A percentile compares a stretch with the other conserved stretches of the same genome.
phyloP scores from a whole-genome alignment of 164 flowering plant genomes.

The Macadamia tetraphylla region DNA sequence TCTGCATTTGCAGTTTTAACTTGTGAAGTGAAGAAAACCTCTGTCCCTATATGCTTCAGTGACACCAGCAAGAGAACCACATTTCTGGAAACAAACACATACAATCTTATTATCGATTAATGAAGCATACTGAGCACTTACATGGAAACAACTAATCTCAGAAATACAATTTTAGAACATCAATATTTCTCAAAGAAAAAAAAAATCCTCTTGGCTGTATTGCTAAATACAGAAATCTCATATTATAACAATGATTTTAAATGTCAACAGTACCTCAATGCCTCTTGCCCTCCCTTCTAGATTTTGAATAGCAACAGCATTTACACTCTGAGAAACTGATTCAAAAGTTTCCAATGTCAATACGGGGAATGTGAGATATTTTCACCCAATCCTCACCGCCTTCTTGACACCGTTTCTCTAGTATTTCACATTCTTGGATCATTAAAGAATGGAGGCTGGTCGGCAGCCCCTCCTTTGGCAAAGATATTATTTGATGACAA shows the following conservation, averaged over 20 bases:
- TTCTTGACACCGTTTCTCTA: neutral
- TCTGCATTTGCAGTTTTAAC: too few relatives aligned
- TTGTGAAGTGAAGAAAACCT: too few relatives aligned
- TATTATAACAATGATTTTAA: neutral
- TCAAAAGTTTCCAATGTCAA: neutral
- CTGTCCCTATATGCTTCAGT: too few relatives aligned
- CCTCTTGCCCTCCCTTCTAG: neutral
- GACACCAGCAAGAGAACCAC: too few relatives aligned
- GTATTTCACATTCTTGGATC: neutral
- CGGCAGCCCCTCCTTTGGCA: neutral
- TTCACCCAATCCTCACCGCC: slow-evolving; percentile 5
- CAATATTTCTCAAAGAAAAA: neutral
- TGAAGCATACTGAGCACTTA: too few relatives aligned
- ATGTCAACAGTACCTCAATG: neutral
- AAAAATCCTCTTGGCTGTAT: neutral
- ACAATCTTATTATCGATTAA: too few relatives aligned
- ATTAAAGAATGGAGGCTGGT: neutral
- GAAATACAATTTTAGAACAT: neutral
- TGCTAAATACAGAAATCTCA: neutral
- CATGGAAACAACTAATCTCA: neutral
- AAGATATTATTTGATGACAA: neutral
- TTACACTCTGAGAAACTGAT: neutral
- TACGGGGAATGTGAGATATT: slow-evolving; percentile 5
- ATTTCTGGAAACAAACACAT: too few relatives aligned
- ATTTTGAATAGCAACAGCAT: neutral